Percentiles rank a stretch among this genome's conserved stretches.
Evolutionary conservation across 2,329 filamentous ascomycete genomes (phyloP).

Genomic region (Lachnellula suecica): DNA sequence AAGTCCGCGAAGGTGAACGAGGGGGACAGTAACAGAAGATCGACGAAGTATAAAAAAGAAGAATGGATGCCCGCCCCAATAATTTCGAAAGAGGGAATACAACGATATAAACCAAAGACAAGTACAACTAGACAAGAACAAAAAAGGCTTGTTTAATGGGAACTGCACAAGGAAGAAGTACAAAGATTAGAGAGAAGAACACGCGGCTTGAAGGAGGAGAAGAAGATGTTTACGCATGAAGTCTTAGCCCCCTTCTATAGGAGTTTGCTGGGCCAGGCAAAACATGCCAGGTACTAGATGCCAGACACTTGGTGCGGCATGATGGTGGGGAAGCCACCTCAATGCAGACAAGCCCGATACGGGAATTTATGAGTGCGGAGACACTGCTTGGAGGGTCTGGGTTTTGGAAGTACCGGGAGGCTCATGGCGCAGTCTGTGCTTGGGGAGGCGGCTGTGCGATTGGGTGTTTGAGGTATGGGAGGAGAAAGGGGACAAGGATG

Average conservation of each 20-base stretch:
- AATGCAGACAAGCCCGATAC: slow-evolving; percentile 18
- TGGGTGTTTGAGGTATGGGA: not conserved
- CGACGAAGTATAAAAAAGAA: slow-evolving; percentile 18
- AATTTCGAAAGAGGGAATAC: slow-evolving; percentile 17
- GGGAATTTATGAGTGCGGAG: slow-evolving; percentile 9
- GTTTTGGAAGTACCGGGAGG: slow-evolving; percentile 7
- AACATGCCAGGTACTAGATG: slow-evolving; percentile 24
- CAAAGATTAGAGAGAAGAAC: slow-evolving; percentile 17
- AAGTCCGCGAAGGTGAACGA: slow-evolving; percentile 8
- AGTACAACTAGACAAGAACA: slow-evolving; percentile 14
- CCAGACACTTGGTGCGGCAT: slow-evolving; percentile 30
- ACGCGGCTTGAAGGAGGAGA: slow-evolving; percentile 20
- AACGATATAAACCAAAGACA: slow-evolving; percentile 18
- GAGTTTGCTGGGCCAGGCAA: slow-evolving; percentile 21
- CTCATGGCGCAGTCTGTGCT: slow-evolving; percentile 24
- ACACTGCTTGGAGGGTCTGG: slow-evolving; percentile 11
- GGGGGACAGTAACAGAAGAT: slow-evolving; percentile 17
- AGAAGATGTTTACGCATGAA: slow-evolving; percentile 26
- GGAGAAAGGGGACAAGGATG: not conserved
- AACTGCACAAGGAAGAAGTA: slow-evolving; percentile 12
- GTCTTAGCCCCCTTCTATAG: slow-evolving; percentile 23
- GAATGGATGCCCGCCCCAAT: slow-evolving; percentile 25
- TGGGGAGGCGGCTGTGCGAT: not conserved
- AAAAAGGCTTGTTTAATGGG: slow-evolving; percentile 19
- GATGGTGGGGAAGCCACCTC: slow-evolving; percentile 22